Base-by-base conservation (phyloP, 1,139 yeast genomes). In the Kodamaea suecica region DNA sequence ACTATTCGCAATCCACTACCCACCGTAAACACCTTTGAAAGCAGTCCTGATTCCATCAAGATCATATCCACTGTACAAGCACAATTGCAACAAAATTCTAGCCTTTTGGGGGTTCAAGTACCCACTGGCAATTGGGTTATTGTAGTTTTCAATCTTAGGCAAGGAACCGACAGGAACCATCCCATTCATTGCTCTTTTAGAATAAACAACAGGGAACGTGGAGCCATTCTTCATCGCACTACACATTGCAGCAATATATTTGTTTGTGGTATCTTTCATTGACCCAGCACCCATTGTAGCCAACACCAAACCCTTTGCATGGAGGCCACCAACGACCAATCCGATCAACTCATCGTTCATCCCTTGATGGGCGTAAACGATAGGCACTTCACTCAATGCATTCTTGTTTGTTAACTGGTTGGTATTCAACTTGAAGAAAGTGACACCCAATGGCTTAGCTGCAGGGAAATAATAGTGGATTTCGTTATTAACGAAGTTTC, bases 211-310 rank as follows among this genome's bases (percentile, higher is more conserved):
- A 1, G 87, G 86, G 26, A 77, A 61, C 28, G 59, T 57, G 30
- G 60, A 53, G 12, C 42, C 37, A 17, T 36, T 33, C 3, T 48
- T 41, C 12, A 33, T 23, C 17, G 23, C 13, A n/a, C 35, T 27
- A 27, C 48, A 40, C 16, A 49, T 33, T 10, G 43, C 33, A 2
- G 53, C 50, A 30, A 73, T 42, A 12, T 57, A 59, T 30, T 65
- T 61, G 45, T 76, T 77, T 2, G 82, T 75, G 11, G 51, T 55
- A 10, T 70, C 74, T 17, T 78, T 66, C 59, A 80, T 58, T 2
- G 84, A 76, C 0, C 87, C 87, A 1, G 86, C 84, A 24, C 87
- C 87, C 73, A 80, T 75, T 3, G 84, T 77, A 0, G 86, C 87
- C 32, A 80, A 59, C 1, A 80, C 77, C 15, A 80, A 52, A 3